Evolutionary conservation across 2,329 filamentous ascomycete species (phyloP), one percentile per base, ranked within the genome.

Genomic region (Bipolaris cookei): DNA sequence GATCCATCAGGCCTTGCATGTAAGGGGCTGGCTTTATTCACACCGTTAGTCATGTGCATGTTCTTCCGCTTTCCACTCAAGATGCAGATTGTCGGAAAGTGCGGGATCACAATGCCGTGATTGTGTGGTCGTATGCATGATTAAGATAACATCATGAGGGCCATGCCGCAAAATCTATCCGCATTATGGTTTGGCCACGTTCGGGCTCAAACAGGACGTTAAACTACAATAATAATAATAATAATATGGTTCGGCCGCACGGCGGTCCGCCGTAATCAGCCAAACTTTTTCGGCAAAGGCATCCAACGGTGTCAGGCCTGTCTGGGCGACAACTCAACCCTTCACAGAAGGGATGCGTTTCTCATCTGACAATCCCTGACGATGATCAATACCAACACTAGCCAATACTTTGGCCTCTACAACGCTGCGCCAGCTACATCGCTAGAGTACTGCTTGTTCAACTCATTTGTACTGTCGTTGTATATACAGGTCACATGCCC

Each of bases 401-500:
- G 28, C 28, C 25, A 51, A 10, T 3, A 44, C n/a, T 6, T 14
- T 14, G 38, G 20, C 13, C 42, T 16, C 21, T 18, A 37, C 8
- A 23, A 39, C 37, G 38, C 48, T 14, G 13, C 25, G 16, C 39
- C n/a, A 20, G 37, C 10, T 42, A 59, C 60, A 52, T 58, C 53
- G 56, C 49, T 23, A 14, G 41, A 58, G 58, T 61, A 60, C 64
- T 62, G 54, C 61, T 54, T 54, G 20, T 61, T 64, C 53, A 59
- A 62, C 51, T 56, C 45, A 45, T 37, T 37, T 54, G 50, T 55
- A 23, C 34, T 54, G 38, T 11, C 28, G 8, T 8, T 7, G 10
- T 2, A 14, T 23, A 32, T 14, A 38, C 47, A 39, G 25, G 54
- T 41, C 23, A 35, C 1, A 63, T 63, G 61, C 55, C 56, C 8